Evolutionary conservation across 2,329 filamentous ascomycete species (phyloP), one percentile per base, ranked within the genome.

Genomic region (Claviceps arundinis): DNA sequence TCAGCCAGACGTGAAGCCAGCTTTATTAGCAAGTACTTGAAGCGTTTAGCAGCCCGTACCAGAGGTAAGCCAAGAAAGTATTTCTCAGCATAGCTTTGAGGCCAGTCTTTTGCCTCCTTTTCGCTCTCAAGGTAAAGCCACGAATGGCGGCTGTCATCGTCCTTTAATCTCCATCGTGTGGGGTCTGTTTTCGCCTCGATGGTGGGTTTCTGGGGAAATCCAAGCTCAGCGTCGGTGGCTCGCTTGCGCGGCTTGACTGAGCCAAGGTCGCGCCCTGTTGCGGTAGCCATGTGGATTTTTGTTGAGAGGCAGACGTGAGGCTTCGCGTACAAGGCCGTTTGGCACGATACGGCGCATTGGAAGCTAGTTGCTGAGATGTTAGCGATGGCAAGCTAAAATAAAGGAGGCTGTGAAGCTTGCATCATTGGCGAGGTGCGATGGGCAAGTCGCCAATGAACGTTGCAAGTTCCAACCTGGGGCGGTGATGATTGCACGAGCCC

Each of bases 81-180:
- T 67, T 89, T 95, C 65, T 98, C 94, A n/a, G 89, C 88, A 52
- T 74, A 76, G 24, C 80, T 85, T 69, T 96, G 90, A 5, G 91
- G 89, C 90, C 91, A 96, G 53, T 79, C 71, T 59, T 85, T 73
- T 7, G 76, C 69, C 52, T 87, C 82, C 54, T 87, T 76, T 24
- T 82, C 77, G 51, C 93, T 84, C 9, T 80, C 79, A 3, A 98
- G 73, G 64, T 97, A 98, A 62, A 93, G 87, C 93, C 93, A 98
- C 49, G 88, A 95, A 61, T 96, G 89, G 52, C 87, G 78, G 48
- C 93, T 91, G 50, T 80, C 77, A 54, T 95, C 87, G 62, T 94
- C 85, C 55, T 81, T 78, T 64, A 97, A 70, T 56, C 93, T 80
- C 93, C 93, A 98, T 67, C 86, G 77, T 7, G 81, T 78, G 58